Conservation (phyloP, 1,284 basidiomycete genomes). For the Boletus semigastroideus region DNA sequence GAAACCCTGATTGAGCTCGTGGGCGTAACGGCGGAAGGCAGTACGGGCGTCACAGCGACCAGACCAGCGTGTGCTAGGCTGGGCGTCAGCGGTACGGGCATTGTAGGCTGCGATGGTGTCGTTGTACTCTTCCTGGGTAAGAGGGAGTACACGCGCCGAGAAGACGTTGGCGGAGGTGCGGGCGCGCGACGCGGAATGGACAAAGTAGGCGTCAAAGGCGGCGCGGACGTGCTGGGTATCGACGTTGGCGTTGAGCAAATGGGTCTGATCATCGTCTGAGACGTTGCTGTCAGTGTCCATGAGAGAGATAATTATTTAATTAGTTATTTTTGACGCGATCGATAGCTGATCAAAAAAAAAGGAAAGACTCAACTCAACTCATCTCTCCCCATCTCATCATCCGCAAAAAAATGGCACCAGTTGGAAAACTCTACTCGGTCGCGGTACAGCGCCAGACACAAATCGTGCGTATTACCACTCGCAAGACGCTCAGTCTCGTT, state of each 20-base stretch:
- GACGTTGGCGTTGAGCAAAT: conserved; percentile 9
- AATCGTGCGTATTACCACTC: conserved; percentile 43
- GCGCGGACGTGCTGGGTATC: conserved; percentile 34
- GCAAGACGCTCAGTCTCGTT: background rate
- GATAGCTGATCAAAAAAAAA: conserved; percentile 34
- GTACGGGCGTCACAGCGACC: conserved; percentile 31
- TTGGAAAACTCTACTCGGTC: conserved; percentile 62
- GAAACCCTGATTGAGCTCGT: conserved; percentile 79
- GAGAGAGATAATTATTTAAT: conserved; percentile 13
- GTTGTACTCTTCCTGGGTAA: conserved; percentile 61
- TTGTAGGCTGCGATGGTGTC: conserved; percentile 43
- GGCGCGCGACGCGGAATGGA: conserved; percentile 57
- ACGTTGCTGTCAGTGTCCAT: conserved; percentile 31
- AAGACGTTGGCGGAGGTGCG: conserved; percentile 78
- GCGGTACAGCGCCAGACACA: conserved; percentile 44
- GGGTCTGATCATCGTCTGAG: conserved; percentile 30
- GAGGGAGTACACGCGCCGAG: conserved; percentile 67
- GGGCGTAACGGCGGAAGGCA: conserved; percentile 63
- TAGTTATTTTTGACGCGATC: conserved; percentile 27
- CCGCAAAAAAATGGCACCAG: conserved; percentile 48
- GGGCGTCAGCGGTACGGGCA: conserved; percentile 30
- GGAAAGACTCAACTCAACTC: background rate
- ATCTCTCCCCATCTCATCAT: conserved; percentile 9
- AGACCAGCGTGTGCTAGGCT: conserved; percentile 30
- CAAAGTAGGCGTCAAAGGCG: conserved; percentile 83